Base-by-base conservation (phyloP, 192 early-diverging fungal species). In the Coemansia sp. region DNA sequence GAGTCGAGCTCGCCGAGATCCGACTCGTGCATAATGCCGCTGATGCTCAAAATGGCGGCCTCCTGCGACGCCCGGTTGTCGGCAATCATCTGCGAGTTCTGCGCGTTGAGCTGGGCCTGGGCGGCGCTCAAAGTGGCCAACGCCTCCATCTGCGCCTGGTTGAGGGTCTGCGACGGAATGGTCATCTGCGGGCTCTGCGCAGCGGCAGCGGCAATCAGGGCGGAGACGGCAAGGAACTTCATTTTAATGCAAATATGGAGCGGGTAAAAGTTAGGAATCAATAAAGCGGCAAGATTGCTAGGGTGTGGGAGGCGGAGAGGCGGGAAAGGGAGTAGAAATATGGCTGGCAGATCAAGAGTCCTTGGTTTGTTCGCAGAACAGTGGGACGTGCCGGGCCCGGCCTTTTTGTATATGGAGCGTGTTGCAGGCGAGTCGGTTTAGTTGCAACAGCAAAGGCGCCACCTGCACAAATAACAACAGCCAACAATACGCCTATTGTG, bases 51-150 rank as follows among this genome's bases (percentile, higher is more conserved):
- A 31, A 80, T 49, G 4, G 71, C 77, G 22, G 77, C 77, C 14
- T 54, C 54, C 61, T 80, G 77, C 47, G 77, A 80, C 4, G 77
- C 77, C 57, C 55, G 43, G 65, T 80, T 56, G 9, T 64, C 43
- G 27, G 67, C 77, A 62, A 80, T 57, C 51, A 65, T 68, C 61
- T 70, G 67, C n/a, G 77, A 65, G 71, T 73, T 74, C 25, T 43
- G 51, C 31, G 62, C 50, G 53, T 80, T 80, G 45, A 80, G 59
- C 19, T 67, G 52, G 6, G 64, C 67, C 71, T 80, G 77, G 9
- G 71, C 77, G 10, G 77, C 67, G 65, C 77, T 80, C 27, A 80
- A 68, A 25, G 77, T 64, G n/a, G 71, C 77, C 47, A 80, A 56
- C 7, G 77, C 77, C 1, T 41, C 71, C 37, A 62, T 60, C 68